Evolutionary conservation across 2,329 filamentous ascomycete genomes (phyloP).

Genomic region (Pseudocercospora macadamiae): DNA sequence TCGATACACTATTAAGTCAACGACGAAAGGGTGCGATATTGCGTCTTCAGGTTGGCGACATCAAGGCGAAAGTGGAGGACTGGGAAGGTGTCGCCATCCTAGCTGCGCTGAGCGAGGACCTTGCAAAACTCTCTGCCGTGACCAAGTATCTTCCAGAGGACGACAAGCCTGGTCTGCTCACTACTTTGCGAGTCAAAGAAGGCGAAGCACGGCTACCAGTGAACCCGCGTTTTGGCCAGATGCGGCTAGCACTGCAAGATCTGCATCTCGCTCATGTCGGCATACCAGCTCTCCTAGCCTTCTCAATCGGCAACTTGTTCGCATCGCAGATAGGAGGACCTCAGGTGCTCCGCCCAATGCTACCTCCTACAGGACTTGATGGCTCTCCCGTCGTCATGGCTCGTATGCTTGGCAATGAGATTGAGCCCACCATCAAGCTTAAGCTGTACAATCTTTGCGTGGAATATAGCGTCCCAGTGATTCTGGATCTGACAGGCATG

Average conservation of each 20-base stretch:
- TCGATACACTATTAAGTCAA: conserved; percentile 87
- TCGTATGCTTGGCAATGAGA: conserved; percentile 88
- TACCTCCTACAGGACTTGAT: conserved; percentile 45
- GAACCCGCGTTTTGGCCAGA: conserved; percentile 68
- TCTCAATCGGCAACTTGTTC: conserved; percentile 71
- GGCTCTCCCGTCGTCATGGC: conserved; percentile 75
- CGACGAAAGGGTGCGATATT: conserved; percentile 83
- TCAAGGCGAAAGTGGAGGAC: conserved; percentile 65
- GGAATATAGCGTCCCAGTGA: conserved; percentile 85
- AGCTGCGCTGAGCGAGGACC: conserved; percentile 70
- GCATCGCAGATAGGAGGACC: conserved; percentile 61
- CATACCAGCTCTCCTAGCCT: conserved; percentile 77
- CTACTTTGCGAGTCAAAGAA: conserved; percentile 68
- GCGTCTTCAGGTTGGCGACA: conserved; percentile 66
- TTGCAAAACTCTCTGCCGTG: conserved; percentile 81
- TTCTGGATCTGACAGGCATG: conserved; percentile 78
- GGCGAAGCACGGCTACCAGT: conserved; percentile 65
- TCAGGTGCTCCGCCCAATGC: conserved; percentile 69
- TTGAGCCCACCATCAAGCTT: conserved; percentile 86
- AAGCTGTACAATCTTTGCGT: conserved; percentile 80
- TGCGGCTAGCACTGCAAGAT: conserved; percentile 61
- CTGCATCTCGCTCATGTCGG: conserved; percentile 80
- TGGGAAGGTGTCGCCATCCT: conserved; percentile 69
- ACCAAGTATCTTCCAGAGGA: conserved; percentile 96
- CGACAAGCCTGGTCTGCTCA: conserved; percentile 85